Evolutionary conservation across 2,329 filamentous ascomycete species (phyloP).

Genomic region (Alternaria brassicae): DNA sequence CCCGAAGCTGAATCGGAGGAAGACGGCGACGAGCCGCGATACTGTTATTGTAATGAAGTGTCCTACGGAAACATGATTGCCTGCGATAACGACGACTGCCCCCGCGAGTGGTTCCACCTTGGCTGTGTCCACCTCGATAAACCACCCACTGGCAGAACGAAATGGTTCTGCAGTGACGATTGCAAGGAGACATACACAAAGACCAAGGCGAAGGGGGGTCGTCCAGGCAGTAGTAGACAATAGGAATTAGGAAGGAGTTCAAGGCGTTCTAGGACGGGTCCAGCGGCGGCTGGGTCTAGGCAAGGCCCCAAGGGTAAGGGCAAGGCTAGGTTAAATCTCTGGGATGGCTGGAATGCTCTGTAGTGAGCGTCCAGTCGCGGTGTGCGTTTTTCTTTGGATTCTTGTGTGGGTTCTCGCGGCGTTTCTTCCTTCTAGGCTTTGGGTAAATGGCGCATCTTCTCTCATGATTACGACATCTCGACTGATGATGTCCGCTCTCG

Average conservation of each 20-base stretch:
- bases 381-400: slow-evolving; percentile 35
- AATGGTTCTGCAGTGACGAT: slow-evolving; percentile 52
- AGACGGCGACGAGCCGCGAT: slow-evolving; percentile 61
- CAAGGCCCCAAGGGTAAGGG: slow-evolving; percentile 43
- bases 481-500: slow-evolving; percentile 8
- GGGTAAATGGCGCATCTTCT: background rate
- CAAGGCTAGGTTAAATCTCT: slow-evolving; percentile 44
- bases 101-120: slow-evolving; percentile 72
- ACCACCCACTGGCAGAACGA: slow-evolving; percentile 58
- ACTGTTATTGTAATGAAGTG: slow-evolving; percentile 71
- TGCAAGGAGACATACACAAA: slow-evolving; percentile 44
- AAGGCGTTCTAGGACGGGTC: slow-evolving; percentile 46
- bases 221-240: slow-evolving; percentile 50
- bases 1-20: slow-evolving; percentile 47
- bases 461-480: slow-evolving; percentile 5
- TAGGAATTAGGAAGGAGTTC: slow-evolving; percentile 52
- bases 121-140: slow-evolving; percentile 68
- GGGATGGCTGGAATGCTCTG: slow-evolving; percentile 49
- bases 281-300: slow-evolving; percentile 37
- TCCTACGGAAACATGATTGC: slow-evolving; percentile 73
- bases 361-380: slow-evolving; percentile 32
- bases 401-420: slow-evolving; percentile 14
- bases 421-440: background rate
- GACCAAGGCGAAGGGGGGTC: slow-evolving; percentile 45
- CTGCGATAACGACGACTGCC: slow-evolving; percentile 70